phyloP scores from a whole-genome alignment of 2,329 filamentous ascomycete species.

The Zymoseptoria passerinii region DNA sequence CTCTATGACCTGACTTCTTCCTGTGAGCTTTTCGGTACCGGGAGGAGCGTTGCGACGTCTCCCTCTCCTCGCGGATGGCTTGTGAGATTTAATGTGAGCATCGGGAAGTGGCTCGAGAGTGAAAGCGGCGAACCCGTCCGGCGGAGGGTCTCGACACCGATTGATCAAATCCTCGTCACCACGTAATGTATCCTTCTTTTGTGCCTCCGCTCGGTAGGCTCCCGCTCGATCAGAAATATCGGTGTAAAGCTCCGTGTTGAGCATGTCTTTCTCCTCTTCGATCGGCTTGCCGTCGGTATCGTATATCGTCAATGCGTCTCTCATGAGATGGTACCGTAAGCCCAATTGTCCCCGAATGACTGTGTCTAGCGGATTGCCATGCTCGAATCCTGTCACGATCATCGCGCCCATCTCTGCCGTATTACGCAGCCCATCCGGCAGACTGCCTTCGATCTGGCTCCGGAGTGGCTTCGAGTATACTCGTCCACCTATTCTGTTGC shows the following conservation, averaged over 20 bases:
- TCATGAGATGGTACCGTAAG: conserved; percentile 74
- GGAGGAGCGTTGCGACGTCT: conserved; percentile 41
- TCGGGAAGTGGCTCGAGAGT: conserved; percentile 27
- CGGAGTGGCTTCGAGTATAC: conserved; percentile 75
- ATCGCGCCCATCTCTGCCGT: conserved; percentile 97
- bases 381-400: conserved; percentile 94
- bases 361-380: conserved; percentile 86
- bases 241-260: conserved; percentile 89
- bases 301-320: conserved; percentile 76
- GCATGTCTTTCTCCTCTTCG: conserved; percentile 65
- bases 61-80: conserved; percentile 24
- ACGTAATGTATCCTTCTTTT: conserved; percentile 62
- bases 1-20: conserved; percentile 62
- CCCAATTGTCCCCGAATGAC: conserved; percentile 85
- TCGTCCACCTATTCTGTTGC: conserved; percentile 78
- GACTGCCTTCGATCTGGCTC: conserved; percentile 48
- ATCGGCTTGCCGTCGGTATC: conserved; percentile 73
- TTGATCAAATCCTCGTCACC: conserved; percentile 77
- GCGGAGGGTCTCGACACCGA: conserved; percentile 65
- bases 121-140: conserved; percentile 23
- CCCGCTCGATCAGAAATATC: conserved; percentile 88
- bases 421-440: conserved; percentile 51
- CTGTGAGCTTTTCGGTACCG: conserved; percentile 54
- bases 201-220: conserved; percentile 74
- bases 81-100: conserved; percentile 23